Base-by-base conservation (phyloP, 345 rosid genomes). In the Citrus sp. region DNA sequence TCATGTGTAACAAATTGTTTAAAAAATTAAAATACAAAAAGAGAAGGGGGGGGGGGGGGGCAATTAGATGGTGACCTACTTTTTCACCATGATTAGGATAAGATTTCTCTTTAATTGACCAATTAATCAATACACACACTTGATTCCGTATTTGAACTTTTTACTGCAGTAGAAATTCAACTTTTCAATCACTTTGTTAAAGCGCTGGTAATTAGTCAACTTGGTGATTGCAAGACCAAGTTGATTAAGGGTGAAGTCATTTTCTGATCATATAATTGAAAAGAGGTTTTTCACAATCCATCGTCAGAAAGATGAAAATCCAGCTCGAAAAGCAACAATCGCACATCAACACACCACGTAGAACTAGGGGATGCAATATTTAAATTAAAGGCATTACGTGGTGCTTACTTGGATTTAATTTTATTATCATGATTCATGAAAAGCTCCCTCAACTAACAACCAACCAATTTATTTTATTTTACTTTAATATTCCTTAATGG, bases 321-420 rank as follows among this genome's bases (percentile, higher is more conserved):
- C 77, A 73, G 54, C 77, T 59, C 67, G 4, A 38, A 73, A 73
- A 59, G 77, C 32, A 16, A 37, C 3, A 37, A 59, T 73, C 55
- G 18, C 66, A 24, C 56, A 37, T 73, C 34, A 62, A 73, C 35
- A 18, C 35, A 60, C 67, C 73, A 3, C 14, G 4, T 13, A n/a
- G 51, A 46, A 12, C 51, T 1, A 6, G 6, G 14, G 27, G 54
- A n/a, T 38, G 42, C 42, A 38, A 8, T 38, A 38, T 38, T 38
- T 7, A 25, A 6, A 7, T 25, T 14, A 62, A 24, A 67, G 49
- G 51, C 14, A 69, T 14, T 70, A 25, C 73, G 73, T 70, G 59
- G 59, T 16, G 73, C 73, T 9, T 70, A 25, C 35, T 70, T 16
- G 73, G 59, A 49, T 49, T 27, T 54, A 54, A 54, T 54, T 54